Conservation (phyloP, 2,329 filamentous ascomycete genomes). For the Colletotrichum sp. region DNA sequence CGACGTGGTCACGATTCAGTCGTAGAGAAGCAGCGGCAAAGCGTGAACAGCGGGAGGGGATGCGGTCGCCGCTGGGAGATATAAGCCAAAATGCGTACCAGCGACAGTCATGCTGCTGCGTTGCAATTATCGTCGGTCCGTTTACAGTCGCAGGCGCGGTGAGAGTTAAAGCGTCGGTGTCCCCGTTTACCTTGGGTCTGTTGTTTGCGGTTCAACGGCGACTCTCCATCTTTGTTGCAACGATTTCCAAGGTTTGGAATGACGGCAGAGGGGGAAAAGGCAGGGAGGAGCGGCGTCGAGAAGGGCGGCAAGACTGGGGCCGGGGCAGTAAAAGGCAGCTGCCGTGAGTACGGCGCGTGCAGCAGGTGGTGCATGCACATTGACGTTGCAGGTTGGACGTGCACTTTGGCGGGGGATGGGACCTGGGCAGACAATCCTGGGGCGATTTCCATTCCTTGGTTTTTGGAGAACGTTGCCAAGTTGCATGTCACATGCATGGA, state of each 20-base stretch:
- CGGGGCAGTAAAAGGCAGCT: background rate
- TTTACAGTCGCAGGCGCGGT: background rate
- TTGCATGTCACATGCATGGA: slow-evolving; percentile 19
- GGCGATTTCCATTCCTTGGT: slow-evolving; percentile 19
- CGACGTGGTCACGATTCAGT: slow-evolving; percentile 13
- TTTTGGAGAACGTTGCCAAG: slow-evolving; percentile 20
- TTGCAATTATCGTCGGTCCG: slow-evolving; percentile 9
- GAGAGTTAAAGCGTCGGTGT: slow-evolving; percentile 1
- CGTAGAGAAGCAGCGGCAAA: background rate
- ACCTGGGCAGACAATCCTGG: background rate
- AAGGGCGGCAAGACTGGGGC: background rate
- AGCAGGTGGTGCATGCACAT: slow-evolving; percentile 12
- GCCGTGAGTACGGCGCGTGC: background rate
- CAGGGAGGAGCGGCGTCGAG: background rate
- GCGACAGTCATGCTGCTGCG: slow-evolving; percentile 14
- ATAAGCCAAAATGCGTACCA: background rate
- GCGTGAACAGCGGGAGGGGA: background rate
- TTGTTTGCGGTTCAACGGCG: background rate
- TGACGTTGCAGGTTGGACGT: slow-evolving; percentile 19
- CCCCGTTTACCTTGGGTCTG: background rate
- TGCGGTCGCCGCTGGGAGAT: background rate
- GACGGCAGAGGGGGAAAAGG: slow-evolving; percentile 3
- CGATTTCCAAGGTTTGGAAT: slow-evolving; percentile 19
- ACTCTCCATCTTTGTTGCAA: slow-evolving; percentile 11
- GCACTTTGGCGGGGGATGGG: slow-evolving; percentile 7